These are phyloP conservation scores for Xerocomus spinulosus DNA, from an alignment of 768 basidiomycete genomes.

Conservation along the genomic window DNA sequence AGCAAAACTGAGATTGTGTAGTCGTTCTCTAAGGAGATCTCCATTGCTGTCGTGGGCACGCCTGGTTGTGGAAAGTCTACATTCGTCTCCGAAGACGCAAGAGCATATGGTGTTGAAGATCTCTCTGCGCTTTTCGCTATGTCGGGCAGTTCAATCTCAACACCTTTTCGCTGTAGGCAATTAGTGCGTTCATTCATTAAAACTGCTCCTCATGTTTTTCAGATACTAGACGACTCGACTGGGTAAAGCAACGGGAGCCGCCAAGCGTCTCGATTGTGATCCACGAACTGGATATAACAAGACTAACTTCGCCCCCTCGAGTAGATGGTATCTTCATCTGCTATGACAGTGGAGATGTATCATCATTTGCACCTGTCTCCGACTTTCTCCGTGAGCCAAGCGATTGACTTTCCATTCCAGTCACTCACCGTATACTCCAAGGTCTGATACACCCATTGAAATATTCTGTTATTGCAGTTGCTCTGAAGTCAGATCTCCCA, in stretches of 20 bases:
- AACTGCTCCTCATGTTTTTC: constrained; percentile 21
- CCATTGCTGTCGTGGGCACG: constrained; percentile 76
- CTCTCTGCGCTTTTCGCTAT: constrained; percentile 31
- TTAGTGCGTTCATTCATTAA: neutral
- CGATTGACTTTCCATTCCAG: constrained; percentile 1
- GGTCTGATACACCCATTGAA: constrained; percentile 55
- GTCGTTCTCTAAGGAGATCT: constrained; percentile 37
- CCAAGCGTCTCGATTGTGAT: constrained; percentile 46
- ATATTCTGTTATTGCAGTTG: constrained; percentile 69
- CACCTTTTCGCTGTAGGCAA: constrained; percentile 40
- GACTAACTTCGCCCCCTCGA: constrained; percentile 53
- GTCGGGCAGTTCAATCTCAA: constrained; percentile 31
- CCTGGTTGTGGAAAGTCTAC: constrained; percentile 81
- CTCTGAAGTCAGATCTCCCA: constrained; percentile 79
- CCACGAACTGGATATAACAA: constrained; percentile 51
- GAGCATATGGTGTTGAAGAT: constrained; percentile 51
- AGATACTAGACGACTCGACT: constrained; percentile 32
- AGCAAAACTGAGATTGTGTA: constrained; percentile 12
- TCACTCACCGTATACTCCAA: constrained; percentile 28
- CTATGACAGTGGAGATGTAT: constrained; percentile 65
- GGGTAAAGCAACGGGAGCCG: constrained; percentile 38
- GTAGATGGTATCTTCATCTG: constrained; percentile 83
- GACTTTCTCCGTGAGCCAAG: constrained; percentile 62
- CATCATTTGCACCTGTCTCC: constrained; percentile 64
- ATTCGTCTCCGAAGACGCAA: constrained; percentile 73